phyloP scores from a whole-genome alignment of 148 eudicot species.

The Mesembryanthemum crystallinum region DNA sequence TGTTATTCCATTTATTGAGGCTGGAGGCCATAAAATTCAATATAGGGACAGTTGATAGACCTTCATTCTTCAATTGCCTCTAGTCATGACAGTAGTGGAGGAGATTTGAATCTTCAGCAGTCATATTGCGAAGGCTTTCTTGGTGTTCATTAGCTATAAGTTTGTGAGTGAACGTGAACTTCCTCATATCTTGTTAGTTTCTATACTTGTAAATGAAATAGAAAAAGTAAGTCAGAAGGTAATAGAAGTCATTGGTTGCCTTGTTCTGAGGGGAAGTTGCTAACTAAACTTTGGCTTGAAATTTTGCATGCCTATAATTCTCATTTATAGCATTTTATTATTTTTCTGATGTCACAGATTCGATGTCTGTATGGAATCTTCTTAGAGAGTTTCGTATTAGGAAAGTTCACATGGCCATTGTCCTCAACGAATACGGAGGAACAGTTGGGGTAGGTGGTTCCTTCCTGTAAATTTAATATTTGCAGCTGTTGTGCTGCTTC shows the following conservation, averaged over 20 bases:
- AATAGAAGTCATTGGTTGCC: neutral
- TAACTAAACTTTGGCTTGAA: slow-evolving; percentile 1
- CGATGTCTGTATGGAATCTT: slow-evolving; percentile 99
- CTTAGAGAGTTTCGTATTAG: slow-evolving; percentile 97
- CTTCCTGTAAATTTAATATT: neutral
- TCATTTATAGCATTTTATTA: neutral
- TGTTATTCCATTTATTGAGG: too few relatives aligned
- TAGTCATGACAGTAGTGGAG: neutral
- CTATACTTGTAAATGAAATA: neutral
- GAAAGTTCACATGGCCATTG: slow-evolving; percentile 99
- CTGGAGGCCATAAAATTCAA: too few relatives aligned
- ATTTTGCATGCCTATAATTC: neutral
- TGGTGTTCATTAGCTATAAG: neutral
- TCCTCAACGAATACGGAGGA: slow-evolving; percentile 97
- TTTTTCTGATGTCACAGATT: slow-evolving; percentile 58
- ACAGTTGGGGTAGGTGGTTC: slow-evolving; percentile 82
- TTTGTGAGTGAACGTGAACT: neutral
- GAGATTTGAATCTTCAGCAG: neutral
- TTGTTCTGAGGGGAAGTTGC: neutral
- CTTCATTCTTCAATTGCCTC: neutral
- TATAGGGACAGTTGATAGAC: neutral
- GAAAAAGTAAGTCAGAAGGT: neutral
- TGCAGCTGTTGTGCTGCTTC: slow-evolving; percentile 13
- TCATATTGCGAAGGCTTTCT: neutral
- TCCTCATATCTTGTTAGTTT: neutral